Percentiles rank a stretch among this genome's conserved stretches.
Conservation (phyloP, 1,284 basidiomycete genomes). For the Ganoderma meredithae region DNA sequence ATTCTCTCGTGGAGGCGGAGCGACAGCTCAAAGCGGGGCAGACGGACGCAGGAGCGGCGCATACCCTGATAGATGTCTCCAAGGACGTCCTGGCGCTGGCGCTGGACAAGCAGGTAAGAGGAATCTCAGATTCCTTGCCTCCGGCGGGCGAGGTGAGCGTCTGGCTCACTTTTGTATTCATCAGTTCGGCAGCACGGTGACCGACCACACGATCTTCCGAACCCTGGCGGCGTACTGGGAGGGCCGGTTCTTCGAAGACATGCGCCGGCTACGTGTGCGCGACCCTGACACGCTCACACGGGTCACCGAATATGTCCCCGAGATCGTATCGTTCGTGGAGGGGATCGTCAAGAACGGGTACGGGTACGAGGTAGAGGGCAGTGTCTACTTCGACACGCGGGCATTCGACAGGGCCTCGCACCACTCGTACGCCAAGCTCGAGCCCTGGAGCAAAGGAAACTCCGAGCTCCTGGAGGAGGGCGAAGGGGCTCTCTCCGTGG, state of each 20-base stretch:
- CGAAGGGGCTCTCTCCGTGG: conserved; percentile 81
- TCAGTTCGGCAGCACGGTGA: conserved; percentile 82
- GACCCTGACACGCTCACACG: conserved; percentile 93
- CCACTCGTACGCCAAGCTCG: conserved; percentile 93
- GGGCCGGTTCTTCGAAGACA: conserved; percentile 90
- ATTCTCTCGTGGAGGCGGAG: conserved; percentile 57
- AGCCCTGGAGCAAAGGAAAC: conserved; percentile 96
- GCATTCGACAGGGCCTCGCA: conserved; percentile 82
- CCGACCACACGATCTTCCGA: conserved; percentile 89
- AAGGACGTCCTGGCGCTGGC: conserved; percentile 78
- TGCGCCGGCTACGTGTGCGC: conserved; percentile 87
- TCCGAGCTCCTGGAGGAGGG: conserved; percentile 91
- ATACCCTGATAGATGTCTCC: conserved; percentile 73
- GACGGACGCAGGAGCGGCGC: conserved; percentile 55
- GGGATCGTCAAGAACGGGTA: conserved; percentile 90
- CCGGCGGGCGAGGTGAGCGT: background rate
- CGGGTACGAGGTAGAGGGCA: conserved; percentile 89
- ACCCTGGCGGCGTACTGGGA: conserved; percentile 93
- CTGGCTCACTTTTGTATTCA: conserved; percentile 16
- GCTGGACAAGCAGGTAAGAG: conserved; percentile 76
- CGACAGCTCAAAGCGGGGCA: conserved; percentile 49
- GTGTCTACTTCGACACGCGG: conserved; percentile 94
- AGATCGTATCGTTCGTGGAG: conserved; percentile 92
- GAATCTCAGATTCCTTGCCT: background rate
- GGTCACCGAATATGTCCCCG: conserved; percentile 97